Evolutionary conservation across 2,329 filamentous ascomycete species (phyloP).

Genomic region (Trichoderma sp.): DNA sequence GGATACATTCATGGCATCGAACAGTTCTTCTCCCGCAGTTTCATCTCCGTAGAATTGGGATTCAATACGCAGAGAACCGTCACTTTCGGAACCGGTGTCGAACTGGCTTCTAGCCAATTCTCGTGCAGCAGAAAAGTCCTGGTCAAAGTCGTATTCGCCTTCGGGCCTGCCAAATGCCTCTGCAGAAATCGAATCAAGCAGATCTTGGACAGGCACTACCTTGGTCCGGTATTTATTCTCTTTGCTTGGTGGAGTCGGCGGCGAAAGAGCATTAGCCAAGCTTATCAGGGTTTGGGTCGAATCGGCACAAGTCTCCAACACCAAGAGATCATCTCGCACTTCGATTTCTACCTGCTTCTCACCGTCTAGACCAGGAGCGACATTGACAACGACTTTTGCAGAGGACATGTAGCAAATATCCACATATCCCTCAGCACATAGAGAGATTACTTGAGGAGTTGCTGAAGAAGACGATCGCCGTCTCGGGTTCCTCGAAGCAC

Average conservation of each 20-base stretch:
- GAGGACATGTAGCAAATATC: constrained; percentile 86
- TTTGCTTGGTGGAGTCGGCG: constrained; percentile 79
- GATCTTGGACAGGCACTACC: constrained; percentile 80
- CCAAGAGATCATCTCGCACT: constrained; percentile 79
- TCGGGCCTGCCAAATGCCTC: constrained; percentile 72
- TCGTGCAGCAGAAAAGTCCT: constrained; percentile 60
- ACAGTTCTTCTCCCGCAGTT: constrained; percentile 48
- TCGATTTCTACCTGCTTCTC: constrained; percentile 75
- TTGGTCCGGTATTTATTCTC: constrained; percentile 85
- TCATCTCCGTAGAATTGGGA: constrained; percentile 53
- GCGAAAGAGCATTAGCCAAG: constrained; percentile 76
- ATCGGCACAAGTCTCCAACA: constrained; percentile 94
- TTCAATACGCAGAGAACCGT: constrained; percentile 43
- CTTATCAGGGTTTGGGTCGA: constrained; percentile 90
- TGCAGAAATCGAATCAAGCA: constrained; percentile 86
- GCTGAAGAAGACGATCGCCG: constrained; percentile 40
- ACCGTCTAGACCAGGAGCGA: constrained; percentile 55
- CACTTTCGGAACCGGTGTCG: constrained; percentile 36
- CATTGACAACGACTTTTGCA: constrained; percentile 67
- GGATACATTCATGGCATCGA: constrained; percentile 47
- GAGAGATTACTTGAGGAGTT: constrained; percentile 55
- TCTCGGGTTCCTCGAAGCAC: constrained; percentile 27
- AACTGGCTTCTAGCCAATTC: constrained; percentile 48
- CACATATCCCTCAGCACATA: constrained; percentile 73
- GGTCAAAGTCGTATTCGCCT: constrained; percentile 63